A percentile compares a stretch with the other conserved stretches of the same genome.
Evolutionary conservation across 257 asterid species (phyloP).

Genomic region (Nicotiana knightiana): DNA sequence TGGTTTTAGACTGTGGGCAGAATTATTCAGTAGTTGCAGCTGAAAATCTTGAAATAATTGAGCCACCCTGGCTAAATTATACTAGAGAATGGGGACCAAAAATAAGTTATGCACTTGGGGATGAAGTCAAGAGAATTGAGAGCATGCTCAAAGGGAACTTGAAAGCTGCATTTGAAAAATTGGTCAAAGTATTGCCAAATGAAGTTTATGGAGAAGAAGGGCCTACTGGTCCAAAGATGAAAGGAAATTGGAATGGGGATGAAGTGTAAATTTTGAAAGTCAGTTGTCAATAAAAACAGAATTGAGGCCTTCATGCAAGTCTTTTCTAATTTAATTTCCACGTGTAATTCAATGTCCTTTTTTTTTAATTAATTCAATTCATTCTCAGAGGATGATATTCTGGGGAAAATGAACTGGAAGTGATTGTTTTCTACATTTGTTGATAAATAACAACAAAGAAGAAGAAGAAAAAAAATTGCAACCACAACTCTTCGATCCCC

Average conservation of each 20-base stretch:
- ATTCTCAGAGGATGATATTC: neutral
- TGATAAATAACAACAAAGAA: no score
- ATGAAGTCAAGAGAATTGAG: slow-evolving; percentile 33
- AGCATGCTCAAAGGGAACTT: slow-evolving; percentile 23
- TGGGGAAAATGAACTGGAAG: neutral
- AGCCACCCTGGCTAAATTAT: slow-evolving; percentile 76
- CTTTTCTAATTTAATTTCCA: neutral
- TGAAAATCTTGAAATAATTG: slow-evolving; percentile 37
- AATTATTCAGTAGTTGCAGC: slow-evolving; percentile 47
- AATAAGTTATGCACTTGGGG: slow-evolving; percentile 27
- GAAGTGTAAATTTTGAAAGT: slow-evolving; percentile 20
- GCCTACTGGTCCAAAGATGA: slow-evolving; percentile 77
- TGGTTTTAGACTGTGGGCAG: slow-evolving; percentile 49
- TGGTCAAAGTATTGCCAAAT: slow-evolving; percentile 43
- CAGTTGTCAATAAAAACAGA: neutral
- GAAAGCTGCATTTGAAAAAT: slow-evolving; percentile 26
- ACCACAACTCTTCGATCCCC: neutral
- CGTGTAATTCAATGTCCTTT: neutral
- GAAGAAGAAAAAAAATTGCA: neutral
- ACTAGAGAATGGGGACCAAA: slow-evolving; percentile 73
- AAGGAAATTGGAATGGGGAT: slow-evolving; percentile 56
- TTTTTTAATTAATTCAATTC: neutral
- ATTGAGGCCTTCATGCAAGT: neutral
- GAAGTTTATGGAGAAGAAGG: slow-evolving; percentile 68
- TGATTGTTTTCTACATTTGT: neutral